phyloP scores from a whole-genome alignment of 768 basidiomycete genomes.

The Hydnum rufescens region DNA sequence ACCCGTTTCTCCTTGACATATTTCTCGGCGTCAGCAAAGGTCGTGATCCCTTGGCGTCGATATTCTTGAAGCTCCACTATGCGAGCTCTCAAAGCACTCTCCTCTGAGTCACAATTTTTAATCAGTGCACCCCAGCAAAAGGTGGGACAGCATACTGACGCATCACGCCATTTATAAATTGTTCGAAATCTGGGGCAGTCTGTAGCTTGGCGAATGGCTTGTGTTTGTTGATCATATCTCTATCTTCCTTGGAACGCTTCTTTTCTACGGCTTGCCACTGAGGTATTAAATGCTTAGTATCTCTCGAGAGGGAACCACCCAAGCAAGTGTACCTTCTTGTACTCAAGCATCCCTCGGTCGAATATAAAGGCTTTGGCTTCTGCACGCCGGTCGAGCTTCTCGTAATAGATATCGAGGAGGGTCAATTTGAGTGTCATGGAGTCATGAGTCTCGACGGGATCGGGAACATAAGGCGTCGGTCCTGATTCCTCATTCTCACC shows the following conservation, averaged over 20 bases:
- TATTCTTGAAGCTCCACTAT: constrained; percentile 87
- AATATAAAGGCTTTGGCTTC: constrained; percentile 82
- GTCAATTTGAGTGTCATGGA: constrained; percentile 79
- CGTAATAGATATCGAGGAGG: constrained; percentile 76
- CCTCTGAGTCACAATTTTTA: constrained; percentile 33
- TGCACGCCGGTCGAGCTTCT: constrained; percentile 65
- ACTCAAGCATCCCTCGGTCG: constrained; percentile 76
- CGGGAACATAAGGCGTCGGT: constrained; percentile 2
- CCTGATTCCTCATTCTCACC: constrained; percentile 29
- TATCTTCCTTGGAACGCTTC: constrained; percentile 77
- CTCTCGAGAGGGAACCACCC: not conserved
- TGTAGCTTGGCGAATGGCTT: constrained; percentile 84
- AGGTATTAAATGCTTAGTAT: constrained; percentile 5
- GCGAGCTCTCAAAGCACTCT: constrained; percentile 65
- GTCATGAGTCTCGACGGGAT: constrained; percentile 59
- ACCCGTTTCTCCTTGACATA: constrained; percentile 68
- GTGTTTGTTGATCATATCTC: constrained; percentile 72
- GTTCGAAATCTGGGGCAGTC: constrained; percentile 80
- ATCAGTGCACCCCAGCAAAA: not conserved
- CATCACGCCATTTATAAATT: constrained; percentile 68
- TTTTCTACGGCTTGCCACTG: constrained; percentile 85
- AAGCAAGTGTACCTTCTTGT: constrained; percentile 60
- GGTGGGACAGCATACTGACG: constrained; percentile 33
- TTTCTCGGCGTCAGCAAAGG: constrained; percentile 74
- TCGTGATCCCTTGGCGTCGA: constrained; percentile 66